These are phyloP conservation scores for Penicillium psychrosexuale DNA, from an alignment of 2,329 filamentous ascomycete genomes.

Conservation along the genomic window DNA sequence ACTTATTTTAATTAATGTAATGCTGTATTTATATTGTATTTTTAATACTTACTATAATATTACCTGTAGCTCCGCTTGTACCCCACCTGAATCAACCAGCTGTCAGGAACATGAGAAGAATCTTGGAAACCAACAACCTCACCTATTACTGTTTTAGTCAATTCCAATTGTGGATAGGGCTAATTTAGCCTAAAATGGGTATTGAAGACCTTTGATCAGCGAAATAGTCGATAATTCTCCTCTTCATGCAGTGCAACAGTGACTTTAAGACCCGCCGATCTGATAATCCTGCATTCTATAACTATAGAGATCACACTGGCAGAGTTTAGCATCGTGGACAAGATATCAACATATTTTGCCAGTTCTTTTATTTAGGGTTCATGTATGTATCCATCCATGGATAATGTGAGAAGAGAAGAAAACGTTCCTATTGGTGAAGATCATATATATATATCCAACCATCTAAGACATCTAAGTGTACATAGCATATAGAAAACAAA, in stretches of 20 bases:
- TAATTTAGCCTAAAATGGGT: not conserved
- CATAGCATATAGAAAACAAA: constrained; percentile 13
- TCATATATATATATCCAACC: constrained; percentile 9
- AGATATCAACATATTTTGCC: not conserved
- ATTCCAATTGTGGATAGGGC: not conserved
- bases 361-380: not conserved
- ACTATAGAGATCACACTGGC: not conserved
- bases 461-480: constrained; percentile 22
- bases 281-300: not conserved
- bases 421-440: constrained; percentile 4
- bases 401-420: not conserved
- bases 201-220: not conserved
- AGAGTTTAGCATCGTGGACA: not conserved
- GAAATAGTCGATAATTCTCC: not conserved
- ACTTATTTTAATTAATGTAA: fast-evolving
- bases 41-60: not conserved
- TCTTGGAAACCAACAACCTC: not conserved
- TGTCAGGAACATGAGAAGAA: constrained; percentile 18
- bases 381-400: not conserved
- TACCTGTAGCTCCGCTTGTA: not conserved
- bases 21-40: not conserved
- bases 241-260: not conserved
- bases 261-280: not conserved
- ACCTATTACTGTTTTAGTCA: not conserved
- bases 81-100: constrained; percentile 24